These are phyloP conservation scores for Phialophora expanda DNA, from an alignment of 2,329 filamentous ascomycete genomes.

Conservation along the genomic window DNA sequence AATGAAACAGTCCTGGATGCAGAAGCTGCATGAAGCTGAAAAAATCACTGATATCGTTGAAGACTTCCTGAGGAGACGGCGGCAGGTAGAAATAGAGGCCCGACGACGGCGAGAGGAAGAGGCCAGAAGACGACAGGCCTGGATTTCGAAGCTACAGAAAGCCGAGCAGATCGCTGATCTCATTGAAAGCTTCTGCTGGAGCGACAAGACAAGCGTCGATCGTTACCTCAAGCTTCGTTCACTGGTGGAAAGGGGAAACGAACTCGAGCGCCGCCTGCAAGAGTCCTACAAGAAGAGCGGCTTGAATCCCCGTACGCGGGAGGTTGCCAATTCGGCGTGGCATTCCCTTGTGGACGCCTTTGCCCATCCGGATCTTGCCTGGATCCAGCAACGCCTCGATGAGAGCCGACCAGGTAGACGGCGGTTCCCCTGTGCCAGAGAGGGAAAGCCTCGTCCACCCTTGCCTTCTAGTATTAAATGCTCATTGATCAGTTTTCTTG, in stretches of 20 bases:
- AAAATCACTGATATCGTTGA: neutral
- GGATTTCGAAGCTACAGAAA: neutral
- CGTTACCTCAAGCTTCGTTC: slow-evolving; percentile 2
- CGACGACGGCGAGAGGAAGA: neutral
- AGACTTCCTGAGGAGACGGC: neutral
- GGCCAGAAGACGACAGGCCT: neutral
- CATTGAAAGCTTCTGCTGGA: slow-evolving; percentile 2
- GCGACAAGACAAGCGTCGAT: slow-evolving; percentile 10
- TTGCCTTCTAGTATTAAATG: neutral
- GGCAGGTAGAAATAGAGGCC: neutral
- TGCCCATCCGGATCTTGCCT: neutral
- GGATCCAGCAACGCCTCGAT: slow-evolving; percentile 3
- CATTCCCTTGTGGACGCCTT: neutral
- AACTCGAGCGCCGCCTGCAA: slow-evolving; percentile 7
- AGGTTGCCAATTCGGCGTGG: slow-evolving; percentile 7
- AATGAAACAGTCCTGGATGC: neutral
- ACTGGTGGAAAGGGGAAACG: slow-evolving; percentile 7
- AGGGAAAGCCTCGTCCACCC: slow-evolving; percentile 8
- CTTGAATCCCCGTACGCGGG: neutral
- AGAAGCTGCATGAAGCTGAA: neutral
- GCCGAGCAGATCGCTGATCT: neutral
- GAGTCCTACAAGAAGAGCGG: slow-evolving; percentile 6
- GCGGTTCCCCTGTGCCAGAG: neutral
- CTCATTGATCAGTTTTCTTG: neutral
- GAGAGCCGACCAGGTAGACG: neutral